Conservation (phyloP, 2,329 filamentous ascomycete species). For the Metarhizium anisopliae region DNA sequence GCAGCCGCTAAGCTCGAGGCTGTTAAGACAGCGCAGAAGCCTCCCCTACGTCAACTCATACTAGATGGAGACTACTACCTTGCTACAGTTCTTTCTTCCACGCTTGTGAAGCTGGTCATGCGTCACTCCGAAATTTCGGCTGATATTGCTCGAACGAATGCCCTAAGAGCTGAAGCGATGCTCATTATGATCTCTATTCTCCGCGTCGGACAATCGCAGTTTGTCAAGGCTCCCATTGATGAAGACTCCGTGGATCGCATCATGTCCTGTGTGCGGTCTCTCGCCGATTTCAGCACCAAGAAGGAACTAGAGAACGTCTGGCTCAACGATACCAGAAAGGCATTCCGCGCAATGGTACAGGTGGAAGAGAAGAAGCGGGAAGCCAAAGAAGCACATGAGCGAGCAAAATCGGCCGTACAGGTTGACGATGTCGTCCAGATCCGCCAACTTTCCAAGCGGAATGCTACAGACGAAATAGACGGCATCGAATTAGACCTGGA, state of each 20-base stretch:
- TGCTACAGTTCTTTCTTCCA: conserved; percentile 88
- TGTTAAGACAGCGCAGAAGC: conserved; percentile 94
- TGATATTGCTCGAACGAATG: conserved; percentile 81
- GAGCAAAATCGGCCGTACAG: conserved; percentile 87
- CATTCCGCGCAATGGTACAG: conserved; percentile 94
- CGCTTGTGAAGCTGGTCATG: conserved; percentile 95
- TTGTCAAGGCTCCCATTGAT: conserved; percentile 93
- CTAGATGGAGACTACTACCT: conserved; percentile 97
- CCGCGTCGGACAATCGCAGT: conserved; percentile 95
- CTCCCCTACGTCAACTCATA: conserved; percentile 86
- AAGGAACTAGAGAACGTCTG: conserved; percentile 90
- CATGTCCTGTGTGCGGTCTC: conserved; percentile 90
- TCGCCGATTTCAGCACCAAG: conserved; percentile 82
- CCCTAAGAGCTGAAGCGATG: conserved; percentile 93
- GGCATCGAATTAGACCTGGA: conserved; percentile 86
- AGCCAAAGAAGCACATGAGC: conserved; percentile 87
- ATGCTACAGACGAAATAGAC: conserved; percentile 69
- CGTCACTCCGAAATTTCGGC: conserved; percentile 88
- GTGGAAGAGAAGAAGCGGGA: conserved; percentile 96
- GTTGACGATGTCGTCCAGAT: conserved; percentile 93
- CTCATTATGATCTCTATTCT: conserved; percentile 99
- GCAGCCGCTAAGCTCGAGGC: conserved; percentile 88
- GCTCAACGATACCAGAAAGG: conserved; percentile 87
- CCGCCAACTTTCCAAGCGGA: conserved; percentile 88
- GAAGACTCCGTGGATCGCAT: conserved; percentile 98